A percentile compares a stretch with the other conserved stretches of the same genome.
Conservation (phyloP, 177 flowering plant species). For the Tripterygium wilfordii region DNA sequence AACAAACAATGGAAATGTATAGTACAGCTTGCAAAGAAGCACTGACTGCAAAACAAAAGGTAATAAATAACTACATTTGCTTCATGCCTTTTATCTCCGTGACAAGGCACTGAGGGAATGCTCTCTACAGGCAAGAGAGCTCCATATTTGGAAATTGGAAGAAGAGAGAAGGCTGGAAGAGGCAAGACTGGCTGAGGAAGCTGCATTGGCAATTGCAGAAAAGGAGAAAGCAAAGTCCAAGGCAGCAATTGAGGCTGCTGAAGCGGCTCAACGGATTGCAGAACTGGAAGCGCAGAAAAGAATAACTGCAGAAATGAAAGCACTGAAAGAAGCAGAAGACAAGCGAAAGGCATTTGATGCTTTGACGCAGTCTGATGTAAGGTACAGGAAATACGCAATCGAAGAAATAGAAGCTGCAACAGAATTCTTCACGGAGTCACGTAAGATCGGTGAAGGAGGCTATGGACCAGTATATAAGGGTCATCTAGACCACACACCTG, state of each 20-base stretch:
- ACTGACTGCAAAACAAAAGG: constrained; percentile 50
- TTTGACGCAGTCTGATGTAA: constrained; percentile 18
- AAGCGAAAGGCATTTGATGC: constrained; percentile 21
- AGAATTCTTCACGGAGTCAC: constrained; percentile 24
- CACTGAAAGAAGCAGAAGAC: constrained; percentile 32
- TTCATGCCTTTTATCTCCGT: not conserved
- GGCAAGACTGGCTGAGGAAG: constrained; percentile 35
- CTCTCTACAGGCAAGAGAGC: constrained; percentile 27
- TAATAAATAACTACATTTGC: not conserved
- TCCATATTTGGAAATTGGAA: constrained; percentile 39
- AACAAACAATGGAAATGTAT: constrained; percentile 62
- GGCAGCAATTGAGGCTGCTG: constrained; percentile 41
- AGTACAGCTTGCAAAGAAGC: constrained; percentile 65
- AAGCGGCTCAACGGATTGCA: constrained; percentile 36
- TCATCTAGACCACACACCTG: constrained; percentile 44
- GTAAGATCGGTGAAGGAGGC: constrained; percentile 62
- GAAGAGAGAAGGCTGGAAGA: constrained; percentile 33
- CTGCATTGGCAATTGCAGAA: constrained; percentile 34
- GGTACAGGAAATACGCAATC: constrained; percentile 44
- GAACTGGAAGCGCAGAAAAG: constrained; percentile 40
- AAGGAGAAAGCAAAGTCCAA: constrained; percentile 35
- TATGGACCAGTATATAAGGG: constrained; percentile 57
- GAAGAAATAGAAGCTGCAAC: constrained; percentile 58
- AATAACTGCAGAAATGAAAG: constrained; percentile 31
- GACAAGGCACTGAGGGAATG: not conserved